Base-by-base conservation (phyloP, 768 basidiomycete genomes). In the Dioszegia hungarica region DNA sequence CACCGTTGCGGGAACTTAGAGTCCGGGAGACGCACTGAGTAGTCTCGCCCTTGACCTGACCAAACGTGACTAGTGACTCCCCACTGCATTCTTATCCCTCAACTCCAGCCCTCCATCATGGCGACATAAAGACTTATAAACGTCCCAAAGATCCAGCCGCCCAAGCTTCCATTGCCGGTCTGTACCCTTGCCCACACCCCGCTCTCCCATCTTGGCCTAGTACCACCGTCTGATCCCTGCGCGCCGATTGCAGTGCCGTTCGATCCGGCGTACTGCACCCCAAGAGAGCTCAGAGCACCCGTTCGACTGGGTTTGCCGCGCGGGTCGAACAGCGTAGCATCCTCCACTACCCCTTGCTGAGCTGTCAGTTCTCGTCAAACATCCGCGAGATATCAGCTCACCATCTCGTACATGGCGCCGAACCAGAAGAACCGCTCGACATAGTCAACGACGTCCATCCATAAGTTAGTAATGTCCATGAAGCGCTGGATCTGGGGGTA, bases 371-470 rank as follows among this genome's bases (percentile, higher is more conserved):
- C 8, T n/a, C 11, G 3, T 24, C n/a, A 40, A 8, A n/a, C 39
- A 8, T 8, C 17, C n/a, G n/a, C n/a, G n/a, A n/a, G n/a, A 53
- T 27, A 22, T 15, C 8, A n/a, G 61, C 69, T 34, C 52, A 82
- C 82, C 64, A 82, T 63, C 62, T 82, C 73, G 57, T 76, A 75
- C 80, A 83, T 80, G 3, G 82, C 81, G 10, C 84, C 84, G 64
- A 82, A 85, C 83, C 82, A 85, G 9, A 82, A 76, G 66, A 84
- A 85, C 4, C 84, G 77, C 64, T 85, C 83, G 15, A 85, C 80
- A 70, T 78, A 85, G 22, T 74, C 68, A 0, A 80, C 75, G 5
- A 62, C 60, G 56, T 85, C 82, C 82, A 86, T 81, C 73, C 79
- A 85, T 1, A 68, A 51, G 55, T 82, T 81, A 0, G 83, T 83